Evolutionary conservation across 139 green algal species (phyloP), one percentile per base, ranked within the genome.

Genomic region (Volvox africanus): DNA sequence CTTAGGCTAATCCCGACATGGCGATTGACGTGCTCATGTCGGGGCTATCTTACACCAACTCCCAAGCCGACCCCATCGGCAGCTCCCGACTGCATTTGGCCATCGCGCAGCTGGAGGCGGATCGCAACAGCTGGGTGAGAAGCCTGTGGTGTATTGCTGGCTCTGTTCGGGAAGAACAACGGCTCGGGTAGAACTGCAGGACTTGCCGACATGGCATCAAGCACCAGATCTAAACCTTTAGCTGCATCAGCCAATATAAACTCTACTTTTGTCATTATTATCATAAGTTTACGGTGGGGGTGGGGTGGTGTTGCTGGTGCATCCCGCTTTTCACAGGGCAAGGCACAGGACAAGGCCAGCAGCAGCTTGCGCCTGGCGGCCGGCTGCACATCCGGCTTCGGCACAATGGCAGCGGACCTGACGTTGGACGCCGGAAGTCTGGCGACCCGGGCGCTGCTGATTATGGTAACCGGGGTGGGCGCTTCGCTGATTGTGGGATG

Each of bases 21-120:
- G 95, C 93, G 0, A n/a, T 94, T 0, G 95, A 96, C 33, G 86
- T 96, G 1, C 84, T 96, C 12, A 90, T 91, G 33, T 94, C 92
- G 26, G 95, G 95, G 0, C 76, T 96, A 73, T 87, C 67, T 44
- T 87, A 88, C 71, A 68, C 17, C 16, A 80, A 26, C 79, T 28
- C 80, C 18, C 20, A 61, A 2, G 33, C 44, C 1, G 61, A 73
- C 26, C 68, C 71, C 24, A 2, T 87, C 9, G 36, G 22, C 37
- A 35, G 82, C 88, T 93, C 86, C 0, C 86, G 71, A 80, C 80
- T 96, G 65, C 83, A 93, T 77, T 61, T 93, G 12, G 89, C 82
- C 17, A 78, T 94, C n/a, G 92, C 92, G 0, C 78, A 90, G 5
- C 33, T 95, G 1, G 87, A 94, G 89, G 86, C 92, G 14, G 92